phyloP scores from a whole-genome alignment of 306 rosid species.

The peach (Prunus persica) region DNA sequence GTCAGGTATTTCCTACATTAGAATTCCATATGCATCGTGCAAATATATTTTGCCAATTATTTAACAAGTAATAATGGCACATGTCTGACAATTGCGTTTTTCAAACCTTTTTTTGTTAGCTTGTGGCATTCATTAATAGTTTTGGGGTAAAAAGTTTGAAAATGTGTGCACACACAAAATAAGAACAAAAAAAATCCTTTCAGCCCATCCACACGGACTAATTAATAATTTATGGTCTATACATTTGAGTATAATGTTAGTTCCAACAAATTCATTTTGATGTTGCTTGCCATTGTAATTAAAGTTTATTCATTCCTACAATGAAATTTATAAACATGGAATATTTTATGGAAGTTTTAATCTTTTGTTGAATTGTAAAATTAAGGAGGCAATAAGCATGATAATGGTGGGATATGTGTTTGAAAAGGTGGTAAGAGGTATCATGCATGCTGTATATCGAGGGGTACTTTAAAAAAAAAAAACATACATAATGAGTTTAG shows the following conservation, averaged over 20 bases:
- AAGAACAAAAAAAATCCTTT: neutral
- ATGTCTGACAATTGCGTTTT: neutral
- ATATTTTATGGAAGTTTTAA: neutral
- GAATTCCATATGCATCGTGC: conserved; percentile 2
- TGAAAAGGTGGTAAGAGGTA: no score
- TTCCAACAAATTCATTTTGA: neutral
- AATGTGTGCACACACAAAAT: neutral
- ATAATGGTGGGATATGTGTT: neutral
- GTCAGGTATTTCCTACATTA: conserved; percentile 65
- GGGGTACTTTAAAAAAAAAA: no score
- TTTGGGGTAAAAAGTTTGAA: neutral
- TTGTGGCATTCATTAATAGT: neutral
- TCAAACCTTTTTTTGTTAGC: neutral
- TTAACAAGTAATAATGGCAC: neutral
- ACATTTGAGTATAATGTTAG: neutral
- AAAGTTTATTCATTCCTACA: neutral
- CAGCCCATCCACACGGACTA: neutral
- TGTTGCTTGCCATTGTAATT: neutral
- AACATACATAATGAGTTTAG: neutral
- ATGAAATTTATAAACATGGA: neutral
- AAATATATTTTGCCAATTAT: neutral
- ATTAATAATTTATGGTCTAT: neutral
- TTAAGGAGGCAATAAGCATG: neutral
- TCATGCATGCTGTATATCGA: no score
- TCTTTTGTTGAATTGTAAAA: neutral